These are phyloP conservation scores for Corylus americana DNA, from an alignment of 306 rosid species.

Conservation along the genomic window DNA sequence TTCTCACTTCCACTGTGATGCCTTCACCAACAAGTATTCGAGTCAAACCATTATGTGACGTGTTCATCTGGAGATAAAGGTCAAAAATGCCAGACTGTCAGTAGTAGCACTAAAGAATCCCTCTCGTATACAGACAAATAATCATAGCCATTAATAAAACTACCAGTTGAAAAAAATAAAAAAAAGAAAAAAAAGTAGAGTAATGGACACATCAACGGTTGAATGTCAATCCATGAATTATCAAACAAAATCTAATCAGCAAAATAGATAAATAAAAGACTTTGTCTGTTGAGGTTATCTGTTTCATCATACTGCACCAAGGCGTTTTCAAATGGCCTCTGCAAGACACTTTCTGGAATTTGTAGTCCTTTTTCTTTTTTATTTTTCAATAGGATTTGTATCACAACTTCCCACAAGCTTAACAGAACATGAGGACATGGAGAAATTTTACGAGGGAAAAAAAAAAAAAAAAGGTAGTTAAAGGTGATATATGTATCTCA, in stretches of 20 bases:
- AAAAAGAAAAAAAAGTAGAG: not conserved
- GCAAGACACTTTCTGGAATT: not conserved
- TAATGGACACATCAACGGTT: not conserved
- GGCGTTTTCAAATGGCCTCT: not conserved
- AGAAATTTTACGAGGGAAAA: not conserved
- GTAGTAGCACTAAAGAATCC: constrained; percentile 12
- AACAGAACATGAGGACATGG: not conserved
- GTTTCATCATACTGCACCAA: not conserved
- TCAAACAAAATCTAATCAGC: not conserved
- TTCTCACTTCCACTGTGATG: constrained; percentile 69
- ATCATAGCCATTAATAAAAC: constrained; percentile 1
- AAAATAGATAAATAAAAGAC: not conserved
- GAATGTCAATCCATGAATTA: constrained; percentile 7
- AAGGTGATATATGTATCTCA: not conserved
- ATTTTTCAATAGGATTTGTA: not conserved
- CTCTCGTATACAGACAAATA: not conserved
- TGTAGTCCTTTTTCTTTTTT: not conserved
- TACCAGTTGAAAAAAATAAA: constrained; percentile 1
- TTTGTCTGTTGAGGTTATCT: not conserved
- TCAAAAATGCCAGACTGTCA: constrained; percentile 22
- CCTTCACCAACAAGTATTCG: constrained; percentile 82
- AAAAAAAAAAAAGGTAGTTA: not conserved
- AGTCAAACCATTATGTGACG: constrained; percentile 61
- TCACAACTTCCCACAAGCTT: not conserved
- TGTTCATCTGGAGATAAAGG: constrained; percentile 59